Conservation (phyloP, 2,329 filamentous ascomycete species). For the Fonsecaea pedrosoi region DNA sequence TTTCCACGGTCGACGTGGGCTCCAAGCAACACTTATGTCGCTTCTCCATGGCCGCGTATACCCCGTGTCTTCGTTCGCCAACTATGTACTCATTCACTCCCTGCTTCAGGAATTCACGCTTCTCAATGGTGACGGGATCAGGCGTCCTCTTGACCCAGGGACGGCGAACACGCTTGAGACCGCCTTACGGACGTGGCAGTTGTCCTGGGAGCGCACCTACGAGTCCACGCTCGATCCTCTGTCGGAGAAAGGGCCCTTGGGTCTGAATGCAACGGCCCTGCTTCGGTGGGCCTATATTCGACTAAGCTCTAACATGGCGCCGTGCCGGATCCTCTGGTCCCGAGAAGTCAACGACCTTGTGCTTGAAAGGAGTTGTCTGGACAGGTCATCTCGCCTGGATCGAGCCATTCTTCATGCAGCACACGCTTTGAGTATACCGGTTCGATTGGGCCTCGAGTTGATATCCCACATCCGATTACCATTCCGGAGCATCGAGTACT, state of each 20-base stretch:
- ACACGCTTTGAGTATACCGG: conserved; percentile 40
- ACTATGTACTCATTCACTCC: conserved; percentile 27
- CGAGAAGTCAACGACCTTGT: conserved; percentile 14
- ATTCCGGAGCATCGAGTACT: conserved; percentile 42
- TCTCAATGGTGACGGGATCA: neutral
- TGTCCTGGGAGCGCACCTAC: conserved; percentile 37
- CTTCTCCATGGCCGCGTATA: conserved; percentile 9
- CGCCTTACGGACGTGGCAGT: conserved; percentile 37
- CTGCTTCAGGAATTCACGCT: conserved; percentile 23
- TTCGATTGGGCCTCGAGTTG: conserved; percentile 40
- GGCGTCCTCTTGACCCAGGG: neutral
- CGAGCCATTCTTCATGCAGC: conserved; percentile 39
- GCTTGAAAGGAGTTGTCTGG: neutral
- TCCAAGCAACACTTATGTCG: conserved; percentile 10
- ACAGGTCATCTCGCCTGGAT: conserved; percentile 29
- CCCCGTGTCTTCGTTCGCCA: conserved; percentile 19
- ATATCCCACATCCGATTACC: conserved; percentile 37
- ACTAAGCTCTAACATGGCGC: conserved; percentile 32
- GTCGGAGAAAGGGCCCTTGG: conserved; percentile 38
- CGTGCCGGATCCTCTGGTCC: conserved; percentile 28
- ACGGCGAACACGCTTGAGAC: conserved; percentile 15
- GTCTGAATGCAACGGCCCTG: conserved; percentile 39
- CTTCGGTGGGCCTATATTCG: conserved; percentile 40
- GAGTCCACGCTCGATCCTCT: conserved; percentile 38
- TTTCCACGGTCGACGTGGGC: neutral